A percentile compares a stretch with the other conserved stretches of the same genome.
phyloP scores from a whole-genome alignment of 345 rosid species.

The Salix udensis region DNA sequence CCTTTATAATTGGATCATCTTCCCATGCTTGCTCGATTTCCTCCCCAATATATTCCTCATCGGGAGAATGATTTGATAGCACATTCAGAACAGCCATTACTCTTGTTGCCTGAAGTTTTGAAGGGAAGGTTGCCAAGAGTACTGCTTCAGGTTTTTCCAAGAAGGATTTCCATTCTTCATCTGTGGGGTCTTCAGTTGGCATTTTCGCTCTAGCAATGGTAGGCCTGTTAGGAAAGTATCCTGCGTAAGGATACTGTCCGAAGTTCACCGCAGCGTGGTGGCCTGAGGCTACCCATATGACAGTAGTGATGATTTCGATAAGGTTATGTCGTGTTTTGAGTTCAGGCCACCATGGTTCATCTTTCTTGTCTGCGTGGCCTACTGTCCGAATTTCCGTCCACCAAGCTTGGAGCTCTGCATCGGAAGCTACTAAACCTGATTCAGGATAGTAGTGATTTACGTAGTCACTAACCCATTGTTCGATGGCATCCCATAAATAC shows the following conservation, averaged over 20 bases:
- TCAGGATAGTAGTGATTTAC: constrained; percentile 48
- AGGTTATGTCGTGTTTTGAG: constrained; percentile 32
- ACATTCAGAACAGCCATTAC: constrained; percentile 21
- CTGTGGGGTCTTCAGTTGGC: constrained; percentile 39
- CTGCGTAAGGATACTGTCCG: constrained; percentile 47
- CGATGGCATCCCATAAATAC: constrained; percentile 39
- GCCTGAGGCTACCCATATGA: constrained; percentile 44
- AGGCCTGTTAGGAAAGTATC: constrained; percentile 50
- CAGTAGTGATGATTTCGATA: constrained; percentile 33
- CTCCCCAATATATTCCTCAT: constrained; percentile 28
- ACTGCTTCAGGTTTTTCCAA: constrained; percentile 28
- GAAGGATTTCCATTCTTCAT: constrained; percentile 35
- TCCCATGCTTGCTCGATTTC: constrained; percentile 20
- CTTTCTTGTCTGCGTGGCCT: constrained; percentile 53
- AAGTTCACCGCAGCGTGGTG: constrained; percentile 57
- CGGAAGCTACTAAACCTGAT: constrained; percentile 23
- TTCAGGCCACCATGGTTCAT: constrained; percentile 50
- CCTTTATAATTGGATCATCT: constrained; percentile 21
- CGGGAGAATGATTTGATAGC: constrained; percentile 26
- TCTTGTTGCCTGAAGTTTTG: constrained; percentile 44
- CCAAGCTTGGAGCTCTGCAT: constrained; percentile 55
- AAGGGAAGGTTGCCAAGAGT: constrained; percentile 38
- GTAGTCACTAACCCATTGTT: constrained; percentile 43
- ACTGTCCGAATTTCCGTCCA: constrained; percentile 48
- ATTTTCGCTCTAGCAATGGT: constrained; percentile 40